A percentile compares a stretch with the other conserved stretches of the same genome.
Conservation (phyloP, 805 yeast species). For the Hyphopichia homilentoma region DNA sequence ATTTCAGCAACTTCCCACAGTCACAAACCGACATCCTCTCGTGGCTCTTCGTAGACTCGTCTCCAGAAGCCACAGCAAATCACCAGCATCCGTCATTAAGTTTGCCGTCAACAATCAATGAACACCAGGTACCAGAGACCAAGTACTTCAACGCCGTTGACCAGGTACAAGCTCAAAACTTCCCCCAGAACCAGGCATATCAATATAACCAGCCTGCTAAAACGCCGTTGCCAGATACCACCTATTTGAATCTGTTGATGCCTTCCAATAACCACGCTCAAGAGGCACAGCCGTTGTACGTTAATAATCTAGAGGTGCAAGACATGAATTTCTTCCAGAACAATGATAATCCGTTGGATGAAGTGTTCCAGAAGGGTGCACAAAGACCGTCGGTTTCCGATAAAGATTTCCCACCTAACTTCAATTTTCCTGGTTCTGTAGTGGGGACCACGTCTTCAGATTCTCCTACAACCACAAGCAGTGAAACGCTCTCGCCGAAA, state of each 20-base stretch:
- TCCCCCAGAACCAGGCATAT: not conserved
- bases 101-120: too few relatives aligned
- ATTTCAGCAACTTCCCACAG: too few relatives aligned
- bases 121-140: too few relatives aligned
- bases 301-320: constrained; percentile 13
- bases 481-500: constrained; percentile 11
- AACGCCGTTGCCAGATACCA: too few relatives aligned
- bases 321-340: constrained; percentile 36
- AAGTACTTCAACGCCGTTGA: too few relatives aligned
- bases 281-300: not conserved
- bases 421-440: too few relatives aligned
- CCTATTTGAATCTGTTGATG: too few relatives aligned
- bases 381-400: constrained; percentile 6
- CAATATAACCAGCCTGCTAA: too few relatives aligned
- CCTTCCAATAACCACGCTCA: constrained; percentile 1
- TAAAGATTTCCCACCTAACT: too few relatives aligned
- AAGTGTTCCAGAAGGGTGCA: constrained; percentile 19
- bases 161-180: not conserved
- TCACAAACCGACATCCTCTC: constrained; percentile 35
- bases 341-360: constrained; percentile 38
- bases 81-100: constrained; percentile 1
- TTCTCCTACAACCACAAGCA: constrained; percentile 33
- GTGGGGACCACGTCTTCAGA: constrained; percentile 22
- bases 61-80: too few relatives aligned
- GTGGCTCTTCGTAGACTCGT: constrained; percentile 36